Evolutionary conservation across 2,329 filamentous ascomycete species (phyloP), one percentile per base, ranked within the genome.

Genomic region (Acarospora socialis): DNA sequence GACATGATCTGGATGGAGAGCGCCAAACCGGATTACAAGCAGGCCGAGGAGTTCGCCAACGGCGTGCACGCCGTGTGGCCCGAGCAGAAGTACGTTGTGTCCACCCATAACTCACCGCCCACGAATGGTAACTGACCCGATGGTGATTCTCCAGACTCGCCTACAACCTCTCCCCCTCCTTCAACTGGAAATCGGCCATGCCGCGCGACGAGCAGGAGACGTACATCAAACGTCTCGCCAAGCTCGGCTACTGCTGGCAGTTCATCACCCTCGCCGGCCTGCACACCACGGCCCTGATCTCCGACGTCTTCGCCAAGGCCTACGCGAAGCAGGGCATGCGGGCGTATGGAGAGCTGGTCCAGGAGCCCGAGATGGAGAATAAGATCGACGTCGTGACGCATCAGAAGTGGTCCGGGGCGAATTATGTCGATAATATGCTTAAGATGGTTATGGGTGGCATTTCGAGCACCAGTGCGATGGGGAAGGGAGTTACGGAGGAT

Each of bases 1-100:
- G 87, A 95, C 51, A 75, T 92, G 55, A 92, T 98, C 59, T 98
- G 90, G 90, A 98, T 98, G 90, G 90, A 98, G 71, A 87, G 79
- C 63, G 94, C 93, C 64, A 67, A 93, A 44, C 90, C 90, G 27
- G 87, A 95, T 55, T 95, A 68, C 56, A 68, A 68, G 30, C 90
- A 95, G 63, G 90, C 90, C 15, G 73, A 83, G 63, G 80, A 94
- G 52, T 98, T 98, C 47, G 86, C 90, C 19, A 69, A 81, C 25
- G 87, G 90, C 30, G 87, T 98, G 23, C 90, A 95, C 59, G 80
- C 83, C 35, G 82, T 84, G 7, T 94, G 80, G 74, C 90, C 90
- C 1, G 81, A 98, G 62, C 82, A 94, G 59, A 98, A 98, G 81
- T 87, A 59, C 59, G 76, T 65, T 31, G 5, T 30, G 18, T 21